These are phyloP conservation scores for Begonia fuchsioides DNA, from an alignment of 306 rosid genomes.

Conservation along the genomic window DNA sequence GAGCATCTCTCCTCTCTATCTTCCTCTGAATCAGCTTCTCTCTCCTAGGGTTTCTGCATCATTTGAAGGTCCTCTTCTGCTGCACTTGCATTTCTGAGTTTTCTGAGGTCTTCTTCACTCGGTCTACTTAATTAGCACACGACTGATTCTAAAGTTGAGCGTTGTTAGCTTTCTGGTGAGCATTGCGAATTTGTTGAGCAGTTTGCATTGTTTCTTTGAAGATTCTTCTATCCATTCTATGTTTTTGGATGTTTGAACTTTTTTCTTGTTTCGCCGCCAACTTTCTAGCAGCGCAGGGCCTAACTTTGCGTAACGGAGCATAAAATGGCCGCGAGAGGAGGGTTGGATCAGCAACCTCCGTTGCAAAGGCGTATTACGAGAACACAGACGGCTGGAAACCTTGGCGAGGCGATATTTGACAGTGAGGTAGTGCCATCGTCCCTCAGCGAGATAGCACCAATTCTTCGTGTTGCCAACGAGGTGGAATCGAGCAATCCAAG, in stretches of 20 bases:
- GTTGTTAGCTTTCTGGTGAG: background rate
- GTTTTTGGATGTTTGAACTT: background rate
- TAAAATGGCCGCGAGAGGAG: conserved; percentile 50
- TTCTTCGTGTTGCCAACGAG: conserved; percentile 97
- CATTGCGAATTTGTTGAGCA: background rate
- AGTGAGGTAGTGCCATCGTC: conserved; percentile 97
- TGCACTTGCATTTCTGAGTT: no score
- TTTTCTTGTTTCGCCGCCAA: background rate
- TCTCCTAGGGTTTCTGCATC: no score
- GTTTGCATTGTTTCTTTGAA: background rate
- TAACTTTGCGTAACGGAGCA: background rate
- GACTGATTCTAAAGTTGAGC: background rate
- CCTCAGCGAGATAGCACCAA: conserved; percentile 78
- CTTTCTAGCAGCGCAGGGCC: background rate
- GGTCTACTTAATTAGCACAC: background rate
- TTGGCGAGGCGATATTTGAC: conserved; percentile 71
- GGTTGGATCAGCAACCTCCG: conserved; percentile 44
- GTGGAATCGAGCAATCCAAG: conserved; percentile 84
- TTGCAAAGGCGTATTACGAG: conserved; percentile 68
- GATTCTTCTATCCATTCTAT: background rate
- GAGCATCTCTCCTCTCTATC: no score
- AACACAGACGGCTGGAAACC: conserved; percentile 88
- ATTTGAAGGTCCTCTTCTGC: no score
- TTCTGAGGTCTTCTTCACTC: no score
- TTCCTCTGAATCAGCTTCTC: no score